Evolutionary conservation across 2,329 filamentous ascomycete species (phyloP).

Genomic region (Ilyonectria robusta): DNA sequence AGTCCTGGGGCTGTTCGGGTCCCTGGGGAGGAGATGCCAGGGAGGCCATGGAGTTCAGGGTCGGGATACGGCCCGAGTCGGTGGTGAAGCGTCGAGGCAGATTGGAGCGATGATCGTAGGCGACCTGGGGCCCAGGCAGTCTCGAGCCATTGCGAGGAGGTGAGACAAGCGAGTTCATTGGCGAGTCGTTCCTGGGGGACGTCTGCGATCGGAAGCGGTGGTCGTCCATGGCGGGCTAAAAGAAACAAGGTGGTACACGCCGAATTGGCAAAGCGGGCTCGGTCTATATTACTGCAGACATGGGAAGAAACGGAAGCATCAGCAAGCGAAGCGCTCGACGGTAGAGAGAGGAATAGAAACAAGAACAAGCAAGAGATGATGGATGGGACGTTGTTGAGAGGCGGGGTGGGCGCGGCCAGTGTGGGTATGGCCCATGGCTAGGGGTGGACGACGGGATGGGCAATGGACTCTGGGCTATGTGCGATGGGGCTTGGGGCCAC

Average conservation of each 20-base stretch:
- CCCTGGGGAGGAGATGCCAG: constrained; percentile 68
- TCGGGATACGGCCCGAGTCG: constrained; percentile 87
- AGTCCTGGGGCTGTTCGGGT: constrained; percentile 65
- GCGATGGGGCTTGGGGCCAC: constrained; percentile 42
- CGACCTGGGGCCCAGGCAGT: constrained; percentile 67
- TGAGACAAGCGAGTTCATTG: constrained; percentile 82
- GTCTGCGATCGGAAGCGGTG: constrained; percentile 83
- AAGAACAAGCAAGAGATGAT: constrained; percentile 47
- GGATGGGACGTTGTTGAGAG: constrained; percentile 52
- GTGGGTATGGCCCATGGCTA: constrained; percentile 46
- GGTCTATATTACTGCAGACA: constrained; percentile 54
- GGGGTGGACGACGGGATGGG: constrained; percentile 37
- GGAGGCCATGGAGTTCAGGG: constrained; percentile 67
- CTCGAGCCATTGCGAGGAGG: constrained; percentile 79
- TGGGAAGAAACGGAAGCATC: constrained; percentile 53
- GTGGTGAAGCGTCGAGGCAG: constrained; percentile 95
- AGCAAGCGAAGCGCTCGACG: constrained; percentile 44
- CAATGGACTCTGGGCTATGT: constrained; percentile 26
- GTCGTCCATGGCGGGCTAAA: constrained; percentile 75
- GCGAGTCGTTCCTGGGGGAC: constrained; percentile 81
- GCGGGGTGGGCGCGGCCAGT: constrained; percentile 50
- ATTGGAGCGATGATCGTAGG: constrained; percentile 80
- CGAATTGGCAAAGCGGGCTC: constrained; percentile 54
- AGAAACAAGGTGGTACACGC: constrained; percentile 58
- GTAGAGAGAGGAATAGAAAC: constrained; percentile 39